Conservation (phyloP, 106 monocot species). For the Allium sativum region DNA sequence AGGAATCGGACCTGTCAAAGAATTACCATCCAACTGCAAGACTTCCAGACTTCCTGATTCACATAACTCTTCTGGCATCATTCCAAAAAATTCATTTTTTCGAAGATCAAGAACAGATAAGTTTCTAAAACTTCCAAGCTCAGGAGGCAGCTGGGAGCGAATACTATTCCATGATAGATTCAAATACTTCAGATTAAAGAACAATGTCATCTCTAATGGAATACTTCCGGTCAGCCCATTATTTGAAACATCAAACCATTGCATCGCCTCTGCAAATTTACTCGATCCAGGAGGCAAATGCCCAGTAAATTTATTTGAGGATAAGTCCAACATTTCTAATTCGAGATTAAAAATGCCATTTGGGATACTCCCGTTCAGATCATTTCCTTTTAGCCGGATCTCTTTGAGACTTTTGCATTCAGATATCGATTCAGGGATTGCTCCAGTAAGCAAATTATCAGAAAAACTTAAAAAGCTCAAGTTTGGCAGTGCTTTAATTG, state of each 20-base stretch:
- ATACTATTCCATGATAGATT: constrained; percentile 67
- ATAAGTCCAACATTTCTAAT: constrained; percentile 55
- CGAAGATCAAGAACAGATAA: constrained; percentile 54
- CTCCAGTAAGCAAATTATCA: constrained; percentile 41
- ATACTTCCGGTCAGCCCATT: constrained; percentile 42
- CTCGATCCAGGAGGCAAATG: constrained; percentile 43
- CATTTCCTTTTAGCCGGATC: constrained; percentile 36
- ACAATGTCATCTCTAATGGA: constrained; percentile 51
- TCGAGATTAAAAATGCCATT: constrained; percentile 45
- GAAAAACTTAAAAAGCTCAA: constrained; percentile 38
- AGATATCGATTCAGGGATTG: constrained; percentile 37
- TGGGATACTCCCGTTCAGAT: constrained; percentile 59
- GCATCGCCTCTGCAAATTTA: constrained; percentile 35
- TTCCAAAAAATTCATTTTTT: constrained; percentile 26
- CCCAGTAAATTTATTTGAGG: constrained; percentile 55
- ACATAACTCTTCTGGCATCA: constrained; percentile 11
- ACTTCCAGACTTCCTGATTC: constrained; percentile 10
- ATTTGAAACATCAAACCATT: constrained; percentile 44
- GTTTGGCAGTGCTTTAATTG: constrained; percentile 28
- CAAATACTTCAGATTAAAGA: constrained; percentile 42
- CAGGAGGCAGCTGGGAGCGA: constrained; percentile 8
- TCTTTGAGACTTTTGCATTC: constrained; percentile 36
- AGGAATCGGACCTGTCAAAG: constrained; percentile 8
- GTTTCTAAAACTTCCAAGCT: constrained; percentile 10
- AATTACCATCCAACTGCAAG: constrained; percentile 18